These are phyloP conservation scores for Vaccinium macrocarpon DNA, from an alignment of 148 eudicot species.

Conservation along the genomic window DNA sequence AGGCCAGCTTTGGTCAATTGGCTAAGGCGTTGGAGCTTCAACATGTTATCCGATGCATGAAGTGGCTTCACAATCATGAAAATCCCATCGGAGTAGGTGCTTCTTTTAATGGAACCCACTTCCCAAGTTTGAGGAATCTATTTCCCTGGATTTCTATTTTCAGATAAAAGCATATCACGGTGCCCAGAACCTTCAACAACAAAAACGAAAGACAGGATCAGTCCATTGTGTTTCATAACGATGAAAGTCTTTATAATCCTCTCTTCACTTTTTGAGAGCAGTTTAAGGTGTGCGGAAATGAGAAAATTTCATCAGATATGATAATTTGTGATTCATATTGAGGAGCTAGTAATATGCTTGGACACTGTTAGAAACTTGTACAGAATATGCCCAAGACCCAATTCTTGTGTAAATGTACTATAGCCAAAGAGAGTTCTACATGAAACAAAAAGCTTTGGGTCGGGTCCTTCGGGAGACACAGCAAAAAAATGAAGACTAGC, in stretches of 20 bases:
- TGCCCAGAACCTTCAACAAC: not conserved
- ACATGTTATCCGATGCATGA: not conserved
- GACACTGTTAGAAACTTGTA: not conserved
- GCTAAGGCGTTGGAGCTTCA: not conserved
- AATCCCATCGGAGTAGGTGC: not conserved
- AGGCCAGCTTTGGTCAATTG: not conserved
- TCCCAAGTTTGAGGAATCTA: not conserved
- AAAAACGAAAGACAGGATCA: not conserved
- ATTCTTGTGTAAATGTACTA: not conserved
- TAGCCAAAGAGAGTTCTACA: constrained; percentile 5
- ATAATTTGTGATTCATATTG: not conserved
- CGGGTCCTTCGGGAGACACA: not conserved
- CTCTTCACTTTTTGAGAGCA: not conserved
- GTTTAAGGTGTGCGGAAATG: not conserved
- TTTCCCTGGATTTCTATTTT: not conserved
- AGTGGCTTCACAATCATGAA: not conserved
- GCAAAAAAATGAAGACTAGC: not conserved
- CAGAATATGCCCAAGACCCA: not conserved
- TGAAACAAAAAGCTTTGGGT: not conserved
- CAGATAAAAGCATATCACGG: not conserved
- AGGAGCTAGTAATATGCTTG: not conserved
- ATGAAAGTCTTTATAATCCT: not conserved
- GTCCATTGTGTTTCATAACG: not conserved
- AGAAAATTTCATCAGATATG: not conserved
- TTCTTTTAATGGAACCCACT: not conserved